Evolutionary conservation across 225 moss, liverwort and hornwort species (phyloP), one percentile per base, ranked within the genome.

Genomic region (Sphagnum contortum): DNA sequence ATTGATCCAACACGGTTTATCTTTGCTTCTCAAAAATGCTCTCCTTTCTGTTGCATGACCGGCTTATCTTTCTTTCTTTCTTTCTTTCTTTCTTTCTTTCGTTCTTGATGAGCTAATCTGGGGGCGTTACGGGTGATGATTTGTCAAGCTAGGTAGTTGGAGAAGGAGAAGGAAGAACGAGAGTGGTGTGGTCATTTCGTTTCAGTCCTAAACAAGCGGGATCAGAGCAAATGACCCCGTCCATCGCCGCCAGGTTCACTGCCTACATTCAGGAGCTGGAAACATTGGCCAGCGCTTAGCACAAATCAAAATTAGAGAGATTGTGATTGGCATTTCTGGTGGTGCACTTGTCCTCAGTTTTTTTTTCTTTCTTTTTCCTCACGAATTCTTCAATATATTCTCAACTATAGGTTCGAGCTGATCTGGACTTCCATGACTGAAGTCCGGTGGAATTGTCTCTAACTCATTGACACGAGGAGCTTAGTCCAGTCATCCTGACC

Each of bases 121-220:
- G 57, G 76, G 29, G 1, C 29, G 29, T 29, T 29, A 29, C 1
- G 29, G 1, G 29, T 29, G 29, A 29, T 29, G 0, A 29, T 29
- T 29, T 29, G 29, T 29, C 29, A 29, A 29, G 29, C 29, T 64
- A 82, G 82, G 79, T 57, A 6, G 47, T 64, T 47, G 59, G 68
- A 4, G 82, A 59, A 66, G 79, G 68, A 11, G 66, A 73, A 44
- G 47, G 29, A 44, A 73, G 47, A 56, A 76, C 82, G 3, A 47
- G 82, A 64, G 69, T 82, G 9, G 68, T 79, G 57, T 82, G 82
- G 82, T 68, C 69, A 46, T 82, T 82, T 71, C 73, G 59, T 60
- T 82, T 82, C 71, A 64, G 82, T 46, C 53, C 82, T 0, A 55
- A 60, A 46, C 82, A 82, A 60, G 65, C 45, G 0, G 65, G 64